Evolutionary conservation across 176 grass and related monocot species (phyloP).

Genomic region (Chloris gayana): DNA sequence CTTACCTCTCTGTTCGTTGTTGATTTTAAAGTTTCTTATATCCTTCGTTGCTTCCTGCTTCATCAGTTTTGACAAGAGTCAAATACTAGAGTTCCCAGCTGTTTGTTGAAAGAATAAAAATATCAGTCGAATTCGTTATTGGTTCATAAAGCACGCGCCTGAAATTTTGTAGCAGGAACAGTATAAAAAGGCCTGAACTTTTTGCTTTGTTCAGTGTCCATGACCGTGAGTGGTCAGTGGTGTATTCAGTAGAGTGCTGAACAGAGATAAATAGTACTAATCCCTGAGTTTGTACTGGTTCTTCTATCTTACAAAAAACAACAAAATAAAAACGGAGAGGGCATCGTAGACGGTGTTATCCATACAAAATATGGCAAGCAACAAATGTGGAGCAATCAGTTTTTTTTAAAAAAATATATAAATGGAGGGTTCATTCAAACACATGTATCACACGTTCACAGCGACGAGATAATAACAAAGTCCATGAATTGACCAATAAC

Average conservation of each 20-base stretch:
- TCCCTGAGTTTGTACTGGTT: neutral
- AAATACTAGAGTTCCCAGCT: neutral
- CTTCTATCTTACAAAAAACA: neutral
- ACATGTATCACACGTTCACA: neutral
- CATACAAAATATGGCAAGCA: neutral
- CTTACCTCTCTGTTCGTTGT: neutral
- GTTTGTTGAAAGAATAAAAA: slow-evolving; percentile 14
- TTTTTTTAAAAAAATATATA: no score
- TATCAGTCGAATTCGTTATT: neutral
- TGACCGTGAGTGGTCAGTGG: no score
- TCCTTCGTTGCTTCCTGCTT: neutral
- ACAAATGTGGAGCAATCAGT: neutral
- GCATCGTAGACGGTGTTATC: no score
- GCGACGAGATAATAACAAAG: no score
- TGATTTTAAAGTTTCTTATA: neutral
- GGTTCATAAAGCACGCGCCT: no score
- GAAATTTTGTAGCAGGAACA: neutral
- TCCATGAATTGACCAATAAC: neutral
- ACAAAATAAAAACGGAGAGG: neutral
- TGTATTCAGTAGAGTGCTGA: neutral
- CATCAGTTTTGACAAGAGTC: neutral
- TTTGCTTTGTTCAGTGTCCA: neutral
- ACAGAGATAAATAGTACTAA: neutral
- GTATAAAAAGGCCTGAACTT: neutral
- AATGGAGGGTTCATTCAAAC: neutral